Conservation (phyloP, 2,329 filamentous ascomycete species). For the Helotiales sp. region DNA sequence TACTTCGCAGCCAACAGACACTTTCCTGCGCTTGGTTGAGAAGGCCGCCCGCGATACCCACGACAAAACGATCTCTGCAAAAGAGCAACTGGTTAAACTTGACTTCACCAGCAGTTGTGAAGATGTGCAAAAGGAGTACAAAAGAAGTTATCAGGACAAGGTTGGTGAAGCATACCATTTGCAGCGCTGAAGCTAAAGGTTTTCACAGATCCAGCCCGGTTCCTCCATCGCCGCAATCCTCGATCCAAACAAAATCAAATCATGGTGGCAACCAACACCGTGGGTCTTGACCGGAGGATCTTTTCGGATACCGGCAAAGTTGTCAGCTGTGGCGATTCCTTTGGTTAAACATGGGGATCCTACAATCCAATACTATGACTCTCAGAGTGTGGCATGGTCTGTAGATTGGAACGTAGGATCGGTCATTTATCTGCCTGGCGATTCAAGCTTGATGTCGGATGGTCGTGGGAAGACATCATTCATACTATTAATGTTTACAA, state of each 20-base stretch:
- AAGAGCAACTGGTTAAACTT: constrained; percentile 21
- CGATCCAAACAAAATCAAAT: constrained; percentile 25
- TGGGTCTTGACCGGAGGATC: constrained; percentile 8
- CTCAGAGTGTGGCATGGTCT: constrained; percentile 12
- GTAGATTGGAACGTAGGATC: constrained; percentile 20
- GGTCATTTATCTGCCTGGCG: constrained; percentile 22
- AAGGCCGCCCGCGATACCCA: constrained; percentile 15
- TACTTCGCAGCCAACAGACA: constrained; percentile 21
- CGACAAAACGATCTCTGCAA: constrained; percentile 22
- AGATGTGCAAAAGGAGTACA: constrained; percentile 23
- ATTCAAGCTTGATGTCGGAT: constrained; percentile 21
- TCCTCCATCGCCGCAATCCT: constrained; percentile 19
- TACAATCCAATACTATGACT: constrained; percentile 25
- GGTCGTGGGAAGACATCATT: constrained; percentile 20
- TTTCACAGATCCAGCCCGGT: constrained; percentile 19
- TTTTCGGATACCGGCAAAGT: constrained; percentile 17
- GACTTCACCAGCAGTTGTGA: constrained; percentile 22
- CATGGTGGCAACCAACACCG: constrained; percentile 14
- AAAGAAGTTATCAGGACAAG: constrained; percentile 22
- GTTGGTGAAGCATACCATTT: constrained; percentile 20
- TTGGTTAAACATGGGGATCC: constrained; percentile 19
- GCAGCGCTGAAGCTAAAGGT: constrained; percentile 19
- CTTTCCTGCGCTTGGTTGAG: constrained; percentile 22
- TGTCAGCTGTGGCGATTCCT: constrained; percentile 19
- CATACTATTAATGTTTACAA: constrained; percentile 18